Conservation (phyloP, 2,329 filamentous ascomycete genomes). For the Didymella arachidicola region DNA sequence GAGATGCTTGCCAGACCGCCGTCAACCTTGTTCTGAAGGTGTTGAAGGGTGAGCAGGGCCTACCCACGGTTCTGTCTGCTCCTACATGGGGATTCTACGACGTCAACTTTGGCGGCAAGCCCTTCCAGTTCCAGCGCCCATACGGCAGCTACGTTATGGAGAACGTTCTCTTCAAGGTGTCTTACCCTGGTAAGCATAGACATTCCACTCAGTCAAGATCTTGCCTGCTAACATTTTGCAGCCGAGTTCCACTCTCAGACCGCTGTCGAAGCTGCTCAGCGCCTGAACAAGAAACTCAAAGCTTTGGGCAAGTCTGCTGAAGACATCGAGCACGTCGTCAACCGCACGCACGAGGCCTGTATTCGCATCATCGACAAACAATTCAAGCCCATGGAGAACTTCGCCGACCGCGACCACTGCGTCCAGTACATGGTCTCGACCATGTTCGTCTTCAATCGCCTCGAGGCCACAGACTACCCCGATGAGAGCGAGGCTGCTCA, state of each 20-base stretch:
- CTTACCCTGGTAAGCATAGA: constrained; percentile 78
- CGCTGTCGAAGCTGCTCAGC: constrained; percentile 91
- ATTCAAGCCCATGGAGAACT: constrained; percentile 99
- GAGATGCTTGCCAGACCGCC: constrained; percentile 95
- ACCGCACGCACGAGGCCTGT: constrained; percentile 97
- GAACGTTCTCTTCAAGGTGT: constrained; percentile 99
- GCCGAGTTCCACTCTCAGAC: constrained; percentile 99
- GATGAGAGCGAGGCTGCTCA: constrained; percentile 93
- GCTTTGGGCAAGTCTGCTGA: constrained; percentile 86
- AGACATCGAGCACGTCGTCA: constrained; percentile 88
- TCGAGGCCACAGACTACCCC: constrained; percentile 91
- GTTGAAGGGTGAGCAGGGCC: constrained; percentile 85
- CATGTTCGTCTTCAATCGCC: constrained; percentile 94
- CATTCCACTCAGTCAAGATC: not conserved
- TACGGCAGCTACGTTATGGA: constrained; percentile 99
- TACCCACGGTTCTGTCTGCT: constrained; percentile 91
- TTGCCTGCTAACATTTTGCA: constrained; percentile 34
- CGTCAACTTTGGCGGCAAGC: constrained; percentile 91
- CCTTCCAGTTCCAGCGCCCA: constrained; percentile 90
- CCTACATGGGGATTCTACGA: constrained; percentile 99
- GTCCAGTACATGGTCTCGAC: constrained; percentile 97
- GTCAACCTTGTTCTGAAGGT: constrained; percentile 93
- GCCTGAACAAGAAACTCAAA: constrained; percentile 83
- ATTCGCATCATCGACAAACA: constrained; percentile 99
- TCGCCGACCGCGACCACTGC: constrained; percentile 98